These are phyloP conservation scores for Fusarium tjaetaba DNA, from an alignment of 2,329 filamentous ascomycete species.

Conservation along the genomic window DNA sequence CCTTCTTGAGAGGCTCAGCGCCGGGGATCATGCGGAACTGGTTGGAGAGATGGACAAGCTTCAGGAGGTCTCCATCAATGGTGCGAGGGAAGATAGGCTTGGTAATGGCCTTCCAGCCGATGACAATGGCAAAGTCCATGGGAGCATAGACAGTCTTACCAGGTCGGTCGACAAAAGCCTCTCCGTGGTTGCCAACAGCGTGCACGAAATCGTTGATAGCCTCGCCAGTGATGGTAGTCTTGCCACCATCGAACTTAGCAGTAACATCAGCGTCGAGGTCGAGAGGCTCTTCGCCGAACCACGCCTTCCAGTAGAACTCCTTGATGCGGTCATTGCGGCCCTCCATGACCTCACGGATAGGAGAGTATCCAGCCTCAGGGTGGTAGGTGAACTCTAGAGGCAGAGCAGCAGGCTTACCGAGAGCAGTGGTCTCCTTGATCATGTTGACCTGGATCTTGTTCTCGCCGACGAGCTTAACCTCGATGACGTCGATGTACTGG, in stretches of 20 bases:
- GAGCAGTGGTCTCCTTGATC: slow-evolving; percentile 91
- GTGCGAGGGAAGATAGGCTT: slow-evolving; percentile 98
- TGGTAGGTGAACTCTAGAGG: slow-evolving; percentile 92
- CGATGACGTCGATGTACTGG: slow-evolving; percentile 87
- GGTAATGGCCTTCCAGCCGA: slow-evolving; percentile 98
- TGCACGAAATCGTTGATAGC: slow-evolving; percentile 99
- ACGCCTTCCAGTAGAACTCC: slow-evolving; percentile 98
- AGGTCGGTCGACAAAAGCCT: slow-evolving; percentile 95
- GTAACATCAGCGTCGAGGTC: slow-evolving; percentile 88
- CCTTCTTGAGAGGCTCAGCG: slow-evolving; percentile 93
- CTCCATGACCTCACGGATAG: slow-evolving; percentile 96
- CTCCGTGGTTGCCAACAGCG: slow-evolving; percentile 95
- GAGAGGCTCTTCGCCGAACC: slow-evolving; percentile 89
- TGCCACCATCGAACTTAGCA: slow-evolving; percentile 89
- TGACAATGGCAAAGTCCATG: slow-evolving; percentile 99
- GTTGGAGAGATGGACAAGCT: slow-evolving; percentile 96
- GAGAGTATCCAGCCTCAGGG: slow-evolving; percentile 96
- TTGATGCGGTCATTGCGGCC: slow-evolving; percentile 98
- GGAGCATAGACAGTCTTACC: slow-evolving; percentile 94
- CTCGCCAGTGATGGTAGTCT: slow-evolving; percentile 85
- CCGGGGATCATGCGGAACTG: slow-evolving; percentile 98
- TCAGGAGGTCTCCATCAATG: slow-evolving; percentile 95
- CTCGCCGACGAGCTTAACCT: slow-evolving; percentile 78
- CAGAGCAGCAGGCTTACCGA: slow-evolving; percentile 83
- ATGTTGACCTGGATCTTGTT: slow-evolving; percentile 88